These are phyloP conservation scores for Auricularia auricula-judae DNA, from an alignment of 768 basidiomycete genomes.

Conservation along the genomic window DNA sequence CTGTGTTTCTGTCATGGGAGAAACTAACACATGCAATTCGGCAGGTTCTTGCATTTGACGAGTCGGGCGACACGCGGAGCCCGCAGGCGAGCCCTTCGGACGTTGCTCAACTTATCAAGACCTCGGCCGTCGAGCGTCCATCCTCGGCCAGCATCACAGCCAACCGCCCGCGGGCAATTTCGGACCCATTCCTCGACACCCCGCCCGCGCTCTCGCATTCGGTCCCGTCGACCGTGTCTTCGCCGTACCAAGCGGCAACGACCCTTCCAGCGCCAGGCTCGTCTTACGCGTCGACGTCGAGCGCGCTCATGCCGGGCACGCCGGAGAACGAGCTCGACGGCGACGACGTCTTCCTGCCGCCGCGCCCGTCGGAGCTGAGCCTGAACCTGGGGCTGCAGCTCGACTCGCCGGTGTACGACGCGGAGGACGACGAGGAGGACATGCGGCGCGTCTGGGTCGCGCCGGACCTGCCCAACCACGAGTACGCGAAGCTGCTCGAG, in stretches of 20 bases:
- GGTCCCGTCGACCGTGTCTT: slow-evolving; percentile 42
- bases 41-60: slow-evolving; percentile 66
- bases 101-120: not conserved
- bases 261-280: slow-evolving; percentile 6
- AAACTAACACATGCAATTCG: not conserved
- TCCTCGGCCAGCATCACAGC: slow-evolving; percentile 61
- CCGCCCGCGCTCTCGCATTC: slow-evolving; percentile 52
- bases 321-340: slow-evolving; percentile 6
- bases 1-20: no score
- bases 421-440: slow-evolving; percentile 29
- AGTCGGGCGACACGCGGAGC: slow-evolving; percentile 28
- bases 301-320: slow-evolving; percentile 17
- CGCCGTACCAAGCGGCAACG: slow-evolving; percentile 19
- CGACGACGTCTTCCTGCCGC: slow-evolving; percentile 6
- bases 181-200: slow-evolving; percentile 46
- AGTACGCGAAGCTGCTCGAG: slow-evolving; percentile 53
- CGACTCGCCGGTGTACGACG: slow-evolving; percentile 20
- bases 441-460: slow-evolving; percentile 71
- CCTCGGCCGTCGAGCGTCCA: slow-evolving; percentile 27
- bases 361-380: not conserved
- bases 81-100: slow-evolving; percentile 13
- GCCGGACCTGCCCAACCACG: slow-evolving; percentile 68
- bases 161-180: slow-evolving; percentile 33
- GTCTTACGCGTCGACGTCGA: slow-evolving; percentile 19
- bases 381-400: slow-evolving; percentile 10